A percentile compares a stretch with the other conserved stretches of the same genome.
phyloP scores from a whole-genome alignment of 495 filamentous ascomycete genomes.

The Lophiotrema nucula region DNA sequence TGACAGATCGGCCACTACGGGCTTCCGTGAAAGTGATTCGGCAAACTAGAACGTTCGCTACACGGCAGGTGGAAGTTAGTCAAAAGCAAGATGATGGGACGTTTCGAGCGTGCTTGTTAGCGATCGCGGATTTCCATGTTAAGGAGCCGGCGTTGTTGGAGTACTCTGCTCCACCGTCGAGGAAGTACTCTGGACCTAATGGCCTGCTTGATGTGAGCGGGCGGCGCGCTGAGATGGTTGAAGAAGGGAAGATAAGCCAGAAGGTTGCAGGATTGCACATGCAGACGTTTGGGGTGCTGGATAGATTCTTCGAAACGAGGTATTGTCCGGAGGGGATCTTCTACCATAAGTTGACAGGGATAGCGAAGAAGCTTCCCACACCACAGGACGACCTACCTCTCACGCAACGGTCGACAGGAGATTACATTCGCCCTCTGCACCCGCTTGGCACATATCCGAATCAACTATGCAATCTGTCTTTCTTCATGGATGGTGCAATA shows the following conservation, averaged over 20 bases:
- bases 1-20: slow-evolving; percentile 23
- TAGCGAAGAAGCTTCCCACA: slow-evolving; percentile 20
- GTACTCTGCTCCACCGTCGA: slow-evolving; percentile 22
- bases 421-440: slow-evolving; percentile 13
- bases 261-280: background rate
- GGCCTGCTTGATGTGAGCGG: background rate
- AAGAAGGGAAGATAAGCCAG: slow-evolving; percentile 11
- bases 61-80: slow-evolving; percentile 24
- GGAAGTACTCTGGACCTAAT: slow-evolving; percentile 3
- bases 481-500: slow-evolving; percentile 26
- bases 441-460: slow-evolving; percentile 7
- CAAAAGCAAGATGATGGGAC: slow-evolving; percentile 15
- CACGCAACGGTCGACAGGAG: slow-evolving; percentile 20
- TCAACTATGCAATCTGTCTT: slow-evolving; percentile 12
- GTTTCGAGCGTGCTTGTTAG: slow-evolving; percentile 10
- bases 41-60: slow-evolving; percentile 32
- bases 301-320: slow-evolving; percentile 9
- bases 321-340: slow-evolving; percentile 27
- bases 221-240: background rate
- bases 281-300: slow-evolving; percentile 1
- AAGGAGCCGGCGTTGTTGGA: slow-evolving; percentile 11
- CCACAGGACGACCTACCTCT: slow-evolving; percentile 28
- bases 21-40: slow-evolving; percentile 15
- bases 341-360: slow-evolving; percentile 19
- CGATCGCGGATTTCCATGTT: slow-evolving; percentile 32